Percentiles rank a stretch among this genome's conserved stretches.
These are phyloP conservation scores for Thalassiosira mediterranea DNA, from an alignment of 352 stramenopile species.

Conservation along the genomic window DNA sequence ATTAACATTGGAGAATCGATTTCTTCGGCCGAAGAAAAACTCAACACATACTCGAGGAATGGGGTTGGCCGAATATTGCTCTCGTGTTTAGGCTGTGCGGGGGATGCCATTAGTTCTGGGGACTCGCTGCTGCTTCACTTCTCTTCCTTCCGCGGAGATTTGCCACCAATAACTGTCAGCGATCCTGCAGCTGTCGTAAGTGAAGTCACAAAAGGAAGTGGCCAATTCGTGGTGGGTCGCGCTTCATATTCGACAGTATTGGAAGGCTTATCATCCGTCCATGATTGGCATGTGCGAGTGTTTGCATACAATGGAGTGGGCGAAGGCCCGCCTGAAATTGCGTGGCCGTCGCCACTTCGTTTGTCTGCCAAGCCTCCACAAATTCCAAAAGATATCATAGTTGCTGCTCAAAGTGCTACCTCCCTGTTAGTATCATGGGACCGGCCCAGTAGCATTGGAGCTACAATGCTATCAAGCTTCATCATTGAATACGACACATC, in stretches of 20 bases:
- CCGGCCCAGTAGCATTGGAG: conserved; percentile 69
- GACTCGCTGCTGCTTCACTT: conserved; percentile 63
- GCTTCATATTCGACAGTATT: conserved; percentile 81
- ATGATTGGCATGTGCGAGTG: conserved; percentile 90
- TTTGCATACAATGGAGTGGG: conserved; percentile 89
- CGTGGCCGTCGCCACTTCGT: conserved; percentile 46
- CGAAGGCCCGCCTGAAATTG: conserved; percentile 47
- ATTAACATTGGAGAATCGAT: conserved; percentile 52
- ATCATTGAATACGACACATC: conserved; percentile 91
- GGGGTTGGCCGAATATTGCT: conserved; percentile 55
- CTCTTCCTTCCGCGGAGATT: conserved; percentile 71
- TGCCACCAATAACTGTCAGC: conserved; percentile 61
- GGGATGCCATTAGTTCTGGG: conserved; percentile 54
- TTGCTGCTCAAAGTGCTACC: conserved; percentile 46
- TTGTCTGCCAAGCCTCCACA: conserved; percentile 53
- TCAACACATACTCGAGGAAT: conserved; percentile 57
- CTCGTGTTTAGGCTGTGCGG: conserved; percentile 50
- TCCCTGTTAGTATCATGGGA: conserved; percentile 73
- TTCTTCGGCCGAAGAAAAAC: conserved; percentile 41
- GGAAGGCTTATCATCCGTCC: conserved; percentile 76
- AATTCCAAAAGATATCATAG: conserved; percentile 53
- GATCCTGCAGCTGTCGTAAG: conserved; percentile 39
- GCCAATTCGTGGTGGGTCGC: conserved; percentile 67
- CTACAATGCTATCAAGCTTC: conserved; percentile 65
- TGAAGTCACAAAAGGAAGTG: conserved; percentile 69